Percentiles rank a stretch among this genome's conserved stretches.
phyloP scores from a whole-genome alignment of 2,329 filamentous ascomycete species.

The Beauveria sp. region DNA sequence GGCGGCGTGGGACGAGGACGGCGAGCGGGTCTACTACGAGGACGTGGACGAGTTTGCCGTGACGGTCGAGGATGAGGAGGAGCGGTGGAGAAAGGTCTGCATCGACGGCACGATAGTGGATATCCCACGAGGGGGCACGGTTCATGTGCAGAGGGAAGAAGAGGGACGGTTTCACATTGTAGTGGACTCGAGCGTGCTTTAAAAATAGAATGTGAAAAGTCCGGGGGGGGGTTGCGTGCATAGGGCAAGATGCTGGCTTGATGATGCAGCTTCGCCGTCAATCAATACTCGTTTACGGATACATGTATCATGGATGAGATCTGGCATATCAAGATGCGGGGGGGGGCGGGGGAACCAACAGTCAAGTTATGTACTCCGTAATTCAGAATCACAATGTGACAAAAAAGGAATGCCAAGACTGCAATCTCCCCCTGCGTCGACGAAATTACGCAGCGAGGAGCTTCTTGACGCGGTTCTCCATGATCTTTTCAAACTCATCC shows the following conservation, averaged over 20 bases:
- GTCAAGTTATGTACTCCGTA: too few species aligned
- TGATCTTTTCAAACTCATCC: conserved; percentile 54
- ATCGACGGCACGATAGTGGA: conserved; percentile 85
- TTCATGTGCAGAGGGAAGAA: conserved; percentile 51
- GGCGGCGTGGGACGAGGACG: conserved; percentile 35
- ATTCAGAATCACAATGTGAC: neutral
- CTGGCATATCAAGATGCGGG: neutral
- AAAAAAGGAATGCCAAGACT: neutral
- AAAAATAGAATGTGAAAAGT: neutral
- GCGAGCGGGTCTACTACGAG: conserved; percentile 62
- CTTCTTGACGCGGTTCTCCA: conserved; percentile 51
- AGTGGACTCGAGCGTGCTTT: conserved; percentile 24
- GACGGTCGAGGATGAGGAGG: conserved; percentile 58
- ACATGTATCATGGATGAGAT: neutral
- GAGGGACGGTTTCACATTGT: conserved; percentile 35
- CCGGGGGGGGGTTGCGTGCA: too few species aligned
- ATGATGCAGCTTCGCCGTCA: neutral
- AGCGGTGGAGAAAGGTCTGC: conserved; percentile 75
- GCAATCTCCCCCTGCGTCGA: neutral
- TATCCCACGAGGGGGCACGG: conserved; percentile 61
- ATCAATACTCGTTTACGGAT: neutral
- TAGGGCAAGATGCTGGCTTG: too few species aligned
- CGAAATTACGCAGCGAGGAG: conserved; percentile 21
- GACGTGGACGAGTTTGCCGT: conserved; percentile 61
- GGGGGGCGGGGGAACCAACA: neutral